Conservation (phyloP, 805 yeast species). For the Candida silvicultrix region DNA sequence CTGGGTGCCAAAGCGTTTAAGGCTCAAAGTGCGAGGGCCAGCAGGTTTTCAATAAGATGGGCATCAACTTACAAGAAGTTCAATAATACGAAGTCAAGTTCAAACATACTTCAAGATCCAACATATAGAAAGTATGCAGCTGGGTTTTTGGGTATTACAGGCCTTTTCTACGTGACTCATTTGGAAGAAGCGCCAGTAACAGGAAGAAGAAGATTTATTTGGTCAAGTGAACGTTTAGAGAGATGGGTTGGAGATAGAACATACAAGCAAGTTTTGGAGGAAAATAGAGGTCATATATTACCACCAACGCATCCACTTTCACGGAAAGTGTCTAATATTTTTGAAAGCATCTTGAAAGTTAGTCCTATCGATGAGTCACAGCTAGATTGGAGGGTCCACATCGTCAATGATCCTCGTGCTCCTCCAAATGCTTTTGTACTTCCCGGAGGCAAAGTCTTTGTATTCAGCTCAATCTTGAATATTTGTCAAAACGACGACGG, state of each 20-base stretch:
- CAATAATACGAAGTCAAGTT: constrained; percentile 14
- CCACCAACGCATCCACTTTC: constrained; percentile 61
- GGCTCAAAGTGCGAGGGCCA: neutral
- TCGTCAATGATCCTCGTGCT: constrained; percentile 59
- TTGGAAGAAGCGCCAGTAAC: constrained; percentile 81
- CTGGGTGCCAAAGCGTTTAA: neutral
- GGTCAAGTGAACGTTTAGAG: constrained; percentile 66
- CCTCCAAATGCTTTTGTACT: constrained; percentile 96
- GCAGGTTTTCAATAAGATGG: neutral
- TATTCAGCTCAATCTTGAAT: constrained; percentile 71
- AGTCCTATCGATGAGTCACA: constrained; percentile 34
- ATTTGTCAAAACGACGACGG: constrained; percentile 83
- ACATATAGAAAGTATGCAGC: constrained; percentile 25
- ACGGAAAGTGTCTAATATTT: constrained; percentile 48
- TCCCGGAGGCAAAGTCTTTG: constrained; percentile 95
- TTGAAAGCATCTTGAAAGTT: constrained; percentile 56
- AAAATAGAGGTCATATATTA: constrained; percentile 46
- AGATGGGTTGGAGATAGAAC: constrained; percentile 52
- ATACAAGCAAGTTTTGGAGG: constrained; percentile 51
- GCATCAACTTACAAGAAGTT: constrained; percentile 36
- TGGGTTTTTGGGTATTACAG: constrained; percentile 27
- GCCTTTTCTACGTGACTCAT: constrained; percentile 40
- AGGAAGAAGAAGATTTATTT: constrained; percentile 61
- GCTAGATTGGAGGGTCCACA: constrained; percentile 72
- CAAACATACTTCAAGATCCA: constrained; percentile 19